Evolutionary conservation across 495 filamentous ascomycete genomes (phyloP).

Genomic region (Darksidea phi): DNA sequence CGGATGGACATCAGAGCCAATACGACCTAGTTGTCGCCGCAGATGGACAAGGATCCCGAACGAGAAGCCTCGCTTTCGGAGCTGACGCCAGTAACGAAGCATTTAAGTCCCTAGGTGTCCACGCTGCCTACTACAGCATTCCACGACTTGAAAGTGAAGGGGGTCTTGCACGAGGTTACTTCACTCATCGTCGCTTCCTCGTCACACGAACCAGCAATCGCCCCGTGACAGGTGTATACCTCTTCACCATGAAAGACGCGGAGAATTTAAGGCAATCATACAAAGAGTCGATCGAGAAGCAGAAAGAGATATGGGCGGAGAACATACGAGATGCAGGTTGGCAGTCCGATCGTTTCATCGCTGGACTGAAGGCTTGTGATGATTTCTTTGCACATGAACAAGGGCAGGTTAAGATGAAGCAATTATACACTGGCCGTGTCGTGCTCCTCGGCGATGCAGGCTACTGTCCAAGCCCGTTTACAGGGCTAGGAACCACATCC

Average conservation of each 20-base stretch:
- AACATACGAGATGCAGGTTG: slow-evolving; percentile 50
- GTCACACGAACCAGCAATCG: slow-evolving; percentile 47
- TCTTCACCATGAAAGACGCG: slow-evolving; percentile 36
- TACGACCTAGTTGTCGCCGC: slow-evolving; percentile 37
- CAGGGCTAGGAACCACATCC: slow-evolving; percentile 38
- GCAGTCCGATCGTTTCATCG: slow-evolving; percentile 46
- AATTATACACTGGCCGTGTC: slow-evolving; percentile 35
- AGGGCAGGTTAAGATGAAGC: slow-evolving; percentile 30
- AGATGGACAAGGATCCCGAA: slow-evolving; percentile 33
- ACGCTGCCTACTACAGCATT: slow-evolving; percentile 35
- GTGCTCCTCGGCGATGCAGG: slow-evolving; percentile 40
- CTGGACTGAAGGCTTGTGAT: slow-evolving; percentile 41
- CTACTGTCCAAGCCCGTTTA: slow-evolving; percentile 32
- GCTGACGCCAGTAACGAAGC: not conserved
- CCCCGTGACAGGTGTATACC: slow-evolving; percentile 44
- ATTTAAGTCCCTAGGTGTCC: slow-evolving; percentile 13
- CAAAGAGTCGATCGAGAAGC: not conserved
- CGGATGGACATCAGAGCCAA: slow-evolving; percentile 17
- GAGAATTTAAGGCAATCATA: slow-evolving; percentile 8
- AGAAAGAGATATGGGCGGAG: slow-evolving; percentile 40
- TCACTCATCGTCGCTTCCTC: slow-evolving; percentile 40
- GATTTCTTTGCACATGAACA: slow-evolving; percentile 51
- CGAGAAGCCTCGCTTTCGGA: slow-evolving; percentile 13
- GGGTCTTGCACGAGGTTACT: slow-evolving; percentile 42
- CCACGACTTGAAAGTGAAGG: slow-evolving; percentile 40